phyloP scores from a whole-genome alignment of 2,329 filamentous ascomycete genomes.

The Pseudogymnoascus pannorum region DNA sequence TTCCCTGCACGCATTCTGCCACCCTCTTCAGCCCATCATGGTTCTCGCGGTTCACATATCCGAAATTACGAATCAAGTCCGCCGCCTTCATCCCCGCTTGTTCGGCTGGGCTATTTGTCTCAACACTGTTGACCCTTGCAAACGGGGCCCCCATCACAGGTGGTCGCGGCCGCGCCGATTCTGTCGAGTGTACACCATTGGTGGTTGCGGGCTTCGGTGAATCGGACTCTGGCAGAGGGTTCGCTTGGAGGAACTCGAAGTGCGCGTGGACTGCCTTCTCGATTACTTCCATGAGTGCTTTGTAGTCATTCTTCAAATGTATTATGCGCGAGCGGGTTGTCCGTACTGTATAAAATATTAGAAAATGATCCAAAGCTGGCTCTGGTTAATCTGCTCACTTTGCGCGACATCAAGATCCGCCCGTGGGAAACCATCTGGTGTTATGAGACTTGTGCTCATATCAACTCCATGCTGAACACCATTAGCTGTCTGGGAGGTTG shows the following conservation, averaged over 20 bases:
- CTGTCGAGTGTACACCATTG: constrained; percentile 22
- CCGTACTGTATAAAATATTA: constrained; percentile 54
- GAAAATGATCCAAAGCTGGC: background rate
- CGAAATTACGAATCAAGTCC: constrained; percentile 79
- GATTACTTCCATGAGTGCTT: constrained; percentile 73
- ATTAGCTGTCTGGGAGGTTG: constrained; percentile 13
- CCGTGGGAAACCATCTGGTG: constrained; percentile 84
- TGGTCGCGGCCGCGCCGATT: constrained; percentile 28
- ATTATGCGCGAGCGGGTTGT: constrained; percentile 91
- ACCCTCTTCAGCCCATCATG: constrained; percentile 81
- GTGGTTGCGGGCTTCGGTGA: constrained; percentile 20
- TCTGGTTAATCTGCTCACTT: constrained; percentile 48
- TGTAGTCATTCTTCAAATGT: constrained; percentile 85
- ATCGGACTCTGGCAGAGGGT: constrained; percentile 30
- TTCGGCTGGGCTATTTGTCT: constrained; percentile 70
- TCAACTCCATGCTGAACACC: constrained; percentile 70
- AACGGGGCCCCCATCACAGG: constrained; percentile 56
- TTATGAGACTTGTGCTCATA: constrained; percentile 84
- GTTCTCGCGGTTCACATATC: constrained; percentile 73
- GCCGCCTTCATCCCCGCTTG: constrained; percentile 71
- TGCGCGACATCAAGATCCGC: constrained; percentile 93
- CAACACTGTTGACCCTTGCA: constrained; percentile 82
- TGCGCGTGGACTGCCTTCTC: constrained; percentile 84
- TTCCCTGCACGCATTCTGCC: constrained; percentile 81
- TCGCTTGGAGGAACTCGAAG: constrained; percentile 63